Evolutionary conservation across 176 grass and related monocot genomes (phyloP), one percentile per base, ranked within the genome.

Genomic region (Cenchrus purpureus): DNA sequence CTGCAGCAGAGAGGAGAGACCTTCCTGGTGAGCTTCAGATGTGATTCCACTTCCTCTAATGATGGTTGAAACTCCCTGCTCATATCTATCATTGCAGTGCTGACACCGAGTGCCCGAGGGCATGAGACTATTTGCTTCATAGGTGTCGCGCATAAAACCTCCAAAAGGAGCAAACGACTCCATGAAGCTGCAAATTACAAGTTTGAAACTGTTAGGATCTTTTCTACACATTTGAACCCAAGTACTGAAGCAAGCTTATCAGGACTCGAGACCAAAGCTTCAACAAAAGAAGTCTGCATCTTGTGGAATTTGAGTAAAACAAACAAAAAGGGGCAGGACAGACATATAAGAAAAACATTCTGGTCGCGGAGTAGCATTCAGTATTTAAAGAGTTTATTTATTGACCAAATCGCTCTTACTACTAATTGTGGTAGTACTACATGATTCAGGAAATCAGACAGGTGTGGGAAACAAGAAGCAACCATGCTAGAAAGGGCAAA

Each of bases 21-120:
- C 76, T 79, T 63, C 73, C 44, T 82, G 79, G 51, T 91, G 71
- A 74, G 81, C 91, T 82, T 89, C 90, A 82, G 69, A 20, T 79
- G 59, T 85, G 76, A 95, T 77, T 25, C 62, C 75, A 85, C 83
- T 87, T 56, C 85, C 89, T 79, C 75, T 94, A 12, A 91, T 44
- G 71, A 93, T 90, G 61, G 88, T 87, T 74, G 89, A 32, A 56
- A 79, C 89, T 87, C 96, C 97, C 70, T 99, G 90, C 54, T 99
- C 90, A 67, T 89, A 99, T 74, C 77, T 92, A 29, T 94, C 84
- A 15, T 94, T 94, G 69, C 91, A 99, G 32, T 89, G 86, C 64
- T 89, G 88, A 89, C 90, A 99, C 44, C 78, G 86, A 89, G 75
- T 6, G 68, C 74, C 34, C 89, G 85, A 43, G 89, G 88, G 71